A percentile compares a stretch with the other conserved stretches of the same genome.
These are phyloP conservation scores for Symmetrospora coprosmae DNA, from an alignment of 768 basidiomycete genomes.

Conservation along the genomic window DNA sequence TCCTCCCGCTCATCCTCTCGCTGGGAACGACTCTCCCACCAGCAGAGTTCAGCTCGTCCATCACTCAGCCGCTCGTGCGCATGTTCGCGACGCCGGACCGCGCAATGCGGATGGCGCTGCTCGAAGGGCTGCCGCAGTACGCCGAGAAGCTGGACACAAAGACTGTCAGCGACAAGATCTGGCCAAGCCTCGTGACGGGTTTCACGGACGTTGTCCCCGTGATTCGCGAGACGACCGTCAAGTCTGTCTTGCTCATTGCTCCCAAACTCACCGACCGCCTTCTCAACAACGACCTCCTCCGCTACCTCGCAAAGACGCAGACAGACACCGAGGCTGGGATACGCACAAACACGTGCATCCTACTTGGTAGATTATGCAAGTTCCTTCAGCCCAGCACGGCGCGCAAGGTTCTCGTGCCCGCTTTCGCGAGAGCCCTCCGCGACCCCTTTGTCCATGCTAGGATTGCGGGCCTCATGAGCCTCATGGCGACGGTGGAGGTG, in stretches of 20 bases:
- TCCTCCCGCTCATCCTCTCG: constrained; percentile 70
- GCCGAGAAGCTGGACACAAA: constrained; percentile 75
- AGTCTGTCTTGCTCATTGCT: constrained; percentile 66
- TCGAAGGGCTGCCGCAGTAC: constrained; percentile 72
- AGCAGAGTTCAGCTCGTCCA: constrained; percentile 48
- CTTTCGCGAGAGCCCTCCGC: constrained; percentile 75
- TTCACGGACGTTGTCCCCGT: constrained; percentile 88
- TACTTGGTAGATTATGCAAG: constrained; percentile 79
- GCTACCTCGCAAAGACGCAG: constrained; percentile 82
- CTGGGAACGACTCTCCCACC: constrained; percentile 50
- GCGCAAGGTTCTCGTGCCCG: constrained; percentile 90
- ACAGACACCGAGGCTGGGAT: constrained; percentile 85
- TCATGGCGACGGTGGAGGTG: constrained; percentile 84
- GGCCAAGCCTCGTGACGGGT: constrained; percentile 85
- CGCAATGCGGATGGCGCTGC: constrained; percentile 80
- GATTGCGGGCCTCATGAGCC: constrained; percentile 84
- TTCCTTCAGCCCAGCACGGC: constrained; percentile 74
- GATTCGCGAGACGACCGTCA: constrained; percentile 85
- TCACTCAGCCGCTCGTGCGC: constrained; percentile 66
- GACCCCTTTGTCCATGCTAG: constrained; percentile 84
- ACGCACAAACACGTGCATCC: constrained; percentile 90
- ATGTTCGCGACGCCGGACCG: constrained; percentile 80
- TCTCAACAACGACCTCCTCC: constrained; percentile 88
- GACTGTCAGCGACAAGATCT: constrained; percentile 71
- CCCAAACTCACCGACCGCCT: constrained; percentile 84